Evolutionary conservation across 2,329 filamentous ascomycete genomes (phyloP), one percentile per base, ranked within the genome.

Genomic region (Clonostachys solani): DNA sequence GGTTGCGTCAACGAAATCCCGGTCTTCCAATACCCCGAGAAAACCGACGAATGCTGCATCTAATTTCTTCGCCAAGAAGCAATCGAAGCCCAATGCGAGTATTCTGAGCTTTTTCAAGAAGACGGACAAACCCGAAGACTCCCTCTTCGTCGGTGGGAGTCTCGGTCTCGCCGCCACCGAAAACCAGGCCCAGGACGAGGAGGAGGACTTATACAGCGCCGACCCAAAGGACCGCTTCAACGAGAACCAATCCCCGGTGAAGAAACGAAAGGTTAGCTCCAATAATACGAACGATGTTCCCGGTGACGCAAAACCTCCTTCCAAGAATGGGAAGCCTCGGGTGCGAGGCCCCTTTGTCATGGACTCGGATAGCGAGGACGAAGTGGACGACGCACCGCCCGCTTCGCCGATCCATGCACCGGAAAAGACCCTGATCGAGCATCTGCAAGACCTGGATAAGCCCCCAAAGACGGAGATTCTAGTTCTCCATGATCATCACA

Each of bases 61-160:
- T 23, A 16, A 40, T 9, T 42, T 43, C 33, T 46, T 43, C 40
- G 42, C 35, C 17, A 46, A 33, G 17, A 53, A 69, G 65, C 44
- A 58, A 69, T 5, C 57, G 17, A 69, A 68, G 37, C 68, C 70
- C 1, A 89, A 88, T 56, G 72, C 74, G 7, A 89, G 83, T 52
- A 89, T 90, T 33, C 66, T 89, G 13, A 89, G 67, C 52, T 91
- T 89, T 63, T 91, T 91, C 60, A 83, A 87, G 58, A 90, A 89
- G 59, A 73, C 80, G 0, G 77, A 81, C 37, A 77, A 78, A 45
- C 69, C 77, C 48, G 75, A 85, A 51, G 70, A 83, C 47, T 71
- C 73, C 17, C 73, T 87, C 10, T 86, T 88, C 53, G 63, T 74
- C 1, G 66, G 62, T 15, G 40, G 61, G n/a, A 52, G 58, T 15